These are phyloP conservation scores for Aspergillus sp. DNA, from an alignment of 2,329 filamentous ascomycete species.

Conservation along the genomic window DNA sequence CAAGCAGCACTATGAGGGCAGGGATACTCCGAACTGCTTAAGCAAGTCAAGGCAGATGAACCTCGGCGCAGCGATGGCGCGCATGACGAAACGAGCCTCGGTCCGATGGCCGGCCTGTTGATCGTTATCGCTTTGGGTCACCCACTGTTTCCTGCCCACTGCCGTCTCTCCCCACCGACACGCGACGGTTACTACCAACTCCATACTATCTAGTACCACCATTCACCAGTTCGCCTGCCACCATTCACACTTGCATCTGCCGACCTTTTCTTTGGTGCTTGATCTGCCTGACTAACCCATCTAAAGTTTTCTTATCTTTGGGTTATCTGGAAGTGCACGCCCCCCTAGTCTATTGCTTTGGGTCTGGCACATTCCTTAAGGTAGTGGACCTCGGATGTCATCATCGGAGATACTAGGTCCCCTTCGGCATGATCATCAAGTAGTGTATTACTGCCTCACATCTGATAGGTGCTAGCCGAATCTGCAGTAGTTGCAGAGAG, in stretches of 20 bases:
- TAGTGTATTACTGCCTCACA: not conserved
- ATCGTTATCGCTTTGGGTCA: constrained; percentile 16
- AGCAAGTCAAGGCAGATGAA: constrained; percentile 19
- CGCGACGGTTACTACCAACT: not conserved
- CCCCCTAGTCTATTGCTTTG: not conserved
- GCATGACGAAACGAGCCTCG: constrained; percentile 37
- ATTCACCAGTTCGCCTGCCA: not conserved
- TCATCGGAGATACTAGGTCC: not conserved
- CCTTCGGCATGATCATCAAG: not conserved
- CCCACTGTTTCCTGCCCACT: constrained; percentile 12
- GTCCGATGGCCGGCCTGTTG: constrained; percentile 26
- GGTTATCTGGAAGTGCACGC: not conserved
- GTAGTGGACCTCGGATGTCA: constrained; percentile 1
- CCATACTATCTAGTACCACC: not conserved
- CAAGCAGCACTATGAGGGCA: constrained; percentile 2
- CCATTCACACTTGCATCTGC: no score
- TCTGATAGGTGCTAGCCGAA: not conserved
- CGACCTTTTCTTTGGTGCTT: not conserved
- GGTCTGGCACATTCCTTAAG: not conserved
- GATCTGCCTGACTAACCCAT: not conserved
- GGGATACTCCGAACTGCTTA: not conserved
- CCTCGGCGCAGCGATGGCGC: constrained; percentile 32
- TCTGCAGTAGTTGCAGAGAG: not conserved
- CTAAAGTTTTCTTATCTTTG: not conserved
- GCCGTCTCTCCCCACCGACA: constrained; percentile 22